phyloP scores from a whole-genome alignment of 495 filamentous ascomycete genomes.

The Monascus purpureus region DNA sequence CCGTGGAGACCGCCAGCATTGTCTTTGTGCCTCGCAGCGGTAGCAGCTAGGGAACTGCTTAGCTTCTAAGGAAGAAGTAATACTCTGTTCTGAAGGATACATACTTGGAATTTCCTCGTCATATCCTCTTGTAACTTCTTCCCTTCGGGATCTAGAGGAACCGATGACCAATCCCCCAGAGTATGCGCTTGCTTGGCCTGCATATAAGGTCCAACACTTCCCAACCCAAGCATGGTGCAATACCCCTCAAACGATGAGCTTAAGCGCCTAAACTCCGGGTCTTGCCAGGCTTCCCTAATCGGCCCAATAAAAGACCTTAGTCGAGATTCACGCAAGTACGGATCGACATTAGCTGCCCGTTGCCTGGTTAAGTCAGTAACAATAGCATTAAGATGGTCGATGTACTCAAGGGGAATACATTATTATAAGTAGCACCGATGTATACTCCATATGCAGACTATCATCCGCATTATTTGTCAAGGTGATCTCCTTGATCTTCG shows the following conservation, averaged over 20 bases:
- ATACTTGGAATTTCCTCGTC: constrained; percentile 48
- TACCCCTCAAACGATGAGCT: constrained; percentile 68
- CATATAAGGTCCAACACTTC: constrained; percentile 69
- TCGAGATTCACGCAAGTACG: constrained; percentile 44
- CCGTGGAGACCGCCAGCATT: constrained; percentile 76
- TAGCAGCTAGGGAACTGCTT: constrained; percentile 35
- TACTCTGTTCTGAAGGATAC: too few relatives aligned
- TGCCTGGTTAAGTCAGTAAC: constrained; percentile 37
- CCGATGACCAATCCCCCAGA: constrained; percentile 69
- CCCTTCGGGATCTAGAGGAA: constrained; percentile 64
- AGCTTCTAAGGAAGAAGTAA: not conserved
- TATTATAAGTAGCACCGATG: constrained; percentile 67
- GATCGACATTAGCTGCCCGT: constrained; percentile 63
- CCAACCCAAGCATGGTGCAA: constrained; percentile 63
- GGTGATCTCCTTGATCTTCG: constrained; percentile 70
- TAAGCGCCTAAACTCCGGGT: constrained; percentile 48
- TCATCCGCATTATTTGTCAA: constrained; percentile 59
- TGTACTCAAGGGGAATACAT: constrained; percentile 36
- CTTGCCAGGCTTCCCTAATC: constrained; percentile 68
- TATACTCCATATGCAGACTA: constrained; percentile 60
- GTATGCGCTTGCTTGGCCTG: constrained; percentile 55
- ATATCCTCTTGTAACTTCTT: constrained; percentile 63
- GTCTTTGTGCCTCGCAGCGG: constrained; percentile 80
- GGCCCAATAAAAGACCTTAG: constrained; percentile 64
- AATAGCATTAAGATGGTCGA: not conserved